These are phyloP conservation scores for Triticum urartu DNA, from an alignment of 176 grass and related monocot species.

Conservation along the genomic window DNA sequence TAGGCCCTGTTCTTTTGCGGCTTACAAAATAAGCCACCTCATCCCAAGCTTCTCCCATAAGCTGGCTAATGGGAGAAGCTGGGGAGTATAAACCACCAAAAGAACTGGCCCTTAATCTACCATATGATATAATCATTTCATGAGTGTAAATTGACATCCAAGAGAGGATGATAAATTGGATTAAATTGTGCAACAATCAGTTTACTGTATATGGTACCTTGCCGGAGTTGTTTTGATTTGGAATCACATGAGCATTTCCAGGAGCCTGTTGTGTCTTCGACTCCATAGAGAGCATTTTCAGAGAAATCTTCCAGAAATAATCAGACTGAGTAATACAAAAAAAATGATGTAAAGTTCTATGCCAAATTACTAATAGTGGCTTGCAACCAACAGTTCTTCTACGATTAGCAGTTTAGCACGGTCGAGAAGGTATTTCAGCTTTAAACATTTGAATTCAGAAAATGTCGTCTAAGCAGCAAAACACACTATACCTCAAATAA, in stretches of 20 bases:
- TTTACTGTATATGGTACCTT: slow-evolving; percentile 41
- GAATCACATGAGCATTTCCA: slow-evolving; percentile 10
- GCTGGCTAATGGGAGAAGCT: no score
- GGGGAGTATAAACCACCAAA: no score
- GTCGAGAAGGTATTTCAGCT: no score
- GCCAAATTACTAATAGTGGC: slow-evolving; percentile 2
- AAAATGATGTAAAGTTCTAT: neutral
- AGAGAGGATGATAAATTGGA: neutral
- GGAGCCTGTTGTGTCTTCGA: slow-evolving; percentile 56
- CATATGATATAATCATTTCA: slow-evolving; percentile 5
- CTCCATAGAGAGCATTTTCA: slow-evolving; percentile 81
- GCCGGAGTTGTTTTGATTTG: slow-evolving; percentile 52
- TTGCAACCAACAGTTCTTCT: neutral
- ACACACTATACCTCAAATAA: no score
- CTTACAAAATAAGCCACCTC: no score
- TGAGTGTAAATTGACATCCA: neutral
- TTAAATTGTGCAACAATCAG: neutral
- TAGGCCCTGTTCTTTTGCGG: no score
- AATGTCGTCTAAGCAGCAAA: no score
- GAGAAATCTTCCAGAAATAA: slow-evolving; percentile 88
- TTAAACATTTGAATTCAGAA: no score
- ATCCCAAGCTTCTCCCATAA: no score
- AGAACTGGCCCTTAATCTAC: neutral
- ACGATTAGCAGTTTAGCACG: no score
- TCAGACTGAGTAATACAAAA: slow-evolving; percentile 55